Percentiles rank a stretch among this genome's conserved stretches.
Evolutionary conservation across 331 rosid species (phyloP).

Genomic region (Arachis monticola): DNA sequence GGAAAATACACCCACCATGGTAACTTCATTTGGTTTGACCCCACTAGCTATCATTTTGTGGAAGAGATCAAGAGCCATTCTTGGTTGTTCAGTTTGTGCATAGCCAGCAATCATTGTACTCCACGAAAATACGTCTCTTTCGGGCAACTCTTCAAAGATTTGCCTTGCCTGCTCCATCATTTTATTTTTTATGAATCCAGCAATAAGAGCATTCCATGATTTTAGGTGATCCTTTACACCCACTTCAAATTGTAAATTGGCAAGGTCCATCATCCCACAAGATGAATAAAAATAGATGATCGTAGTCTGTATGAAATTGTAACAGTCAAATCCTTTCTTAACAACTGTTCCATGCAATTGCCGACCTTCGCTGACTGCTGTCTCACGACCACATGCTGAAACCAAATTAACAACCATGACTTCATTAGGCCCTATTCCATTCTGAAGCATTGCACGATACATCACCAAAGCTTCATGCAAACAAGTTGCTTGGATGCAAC

Average conservation of each 20-base stretch:
- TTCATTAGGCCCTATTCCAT: constrained; percentile 64
- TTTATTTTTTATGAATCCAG: constrained; percentile 69
- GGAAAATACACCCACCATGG: constrained; percentile 89
- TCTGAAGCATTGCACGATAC: constrained; percentile 59
- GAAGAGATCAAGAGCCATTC: constrained; percentile 76
- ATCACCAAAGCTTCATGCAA: constrained; percentile 67
- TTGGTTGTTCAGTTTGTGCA: constrained; percentile 72
- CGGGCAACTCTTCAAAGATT: constrained; percentile 69
- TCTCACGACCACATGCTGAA: constrained; percentile 69
- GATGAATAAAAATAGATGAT: constrained; percentile 76
- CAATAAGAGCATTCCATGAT: constrained; percentile 81
- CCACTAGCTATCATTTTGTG: constrained; percentile 66
- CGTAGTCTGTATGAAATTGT: constrained; percentile 75
- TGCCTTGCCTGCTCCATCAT: constrained; percentile 66
- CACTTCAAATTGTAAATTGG: constrained; percentile 65
- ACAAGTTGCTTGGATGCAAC: constrained; percentile 62
- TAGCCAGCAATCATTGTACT: constrained; percentile 86
- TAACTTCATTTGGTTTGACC: constrained; percentile 77
- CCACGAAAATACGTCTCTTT: constrained; percentile 88
- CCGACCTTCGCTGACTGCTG: constrained; percentile 56
- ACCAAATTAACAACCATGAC: constrained; percentile 79
- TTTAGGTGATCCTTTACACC: constrained; percentile 71
- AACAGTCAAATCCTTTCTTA: constrained; percentile 76
- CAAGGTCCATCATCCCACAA: constrained; percentile 66
- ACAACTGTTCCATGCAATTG: constrained; percentile 71